Conservation (phyloP, 768 basidiomycete species). For the Auriculariales sp. region DNA sequence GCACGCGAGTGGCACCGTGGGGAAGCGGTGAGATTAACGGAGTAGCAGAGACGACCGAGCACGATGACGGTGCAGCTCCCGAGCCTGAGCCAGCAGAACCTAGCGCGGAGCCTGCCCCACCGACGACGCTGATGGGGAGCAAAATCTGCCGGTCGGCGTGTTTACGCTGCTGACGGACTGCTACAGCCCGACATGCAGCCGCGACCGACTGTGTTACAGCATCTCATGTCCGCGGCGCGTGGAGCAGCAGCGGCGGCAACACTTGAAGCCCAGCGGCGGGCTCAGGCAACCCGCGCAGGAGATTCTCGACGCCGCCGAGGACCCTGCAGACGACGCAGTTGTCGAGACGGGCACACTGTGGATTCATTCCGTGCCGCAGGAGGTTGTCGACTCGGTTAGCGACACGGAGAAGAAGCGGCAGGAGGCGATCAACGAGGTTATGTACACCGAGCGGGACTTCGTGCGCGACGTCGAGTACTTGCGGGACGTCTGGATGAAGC, state of each 20-base stretch:
- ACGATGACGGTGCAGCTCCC: constrained; percentile 25
- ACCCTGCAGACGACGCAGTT: constrained; percentile 19
- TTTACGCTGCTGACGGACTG: constrained; percentile 95
- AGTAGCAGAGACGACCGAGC: constrained; percentile 21
- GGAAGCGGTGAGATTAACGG: constrained; percentile 62
- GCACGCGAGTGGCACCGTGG: constrained; percentile 69
- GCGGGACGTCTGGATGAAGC: constrained; percentile 91
- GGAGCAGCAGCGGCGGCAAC: constrained; percentile 78
- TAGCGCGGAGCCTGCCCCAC: too few relatives aligned
- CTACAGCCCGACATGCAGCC: constrained; percentile 92
- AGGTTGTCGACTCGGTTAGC: constrained; percentile 83
- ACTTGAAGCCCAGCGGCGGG: constrained; percentile 57
- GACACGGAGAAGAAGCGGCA: constrained; percentile 91
- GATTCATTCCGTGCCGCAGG: constrained; percentile 92
- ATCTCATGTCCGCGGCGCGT: constrained; percentile 89
- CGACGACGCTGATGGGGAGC: too few relatives aligned
- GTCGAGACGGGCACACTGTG: constrained; percentile 73
- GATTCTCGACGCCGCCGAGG: not conserved
- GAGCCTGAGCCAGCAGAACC: constrained; percentile 32
- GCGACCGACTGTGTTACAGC: constrained; percentile 90
- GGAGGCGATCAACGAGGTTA: constrained; percentile 96
- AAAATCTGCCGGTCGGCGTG: constrained; percentile 85
- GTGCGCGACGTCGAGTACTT: constrained; percentile 97
- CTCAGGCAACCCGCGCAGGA: not conserved
- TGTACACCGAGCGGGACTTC: constrained; percentile 89